These are phyloP conservation scores for Quercus berberidifolia DNA, from an alignment of 306 rosid genomes.

Conservation along the genomic window DNA sequence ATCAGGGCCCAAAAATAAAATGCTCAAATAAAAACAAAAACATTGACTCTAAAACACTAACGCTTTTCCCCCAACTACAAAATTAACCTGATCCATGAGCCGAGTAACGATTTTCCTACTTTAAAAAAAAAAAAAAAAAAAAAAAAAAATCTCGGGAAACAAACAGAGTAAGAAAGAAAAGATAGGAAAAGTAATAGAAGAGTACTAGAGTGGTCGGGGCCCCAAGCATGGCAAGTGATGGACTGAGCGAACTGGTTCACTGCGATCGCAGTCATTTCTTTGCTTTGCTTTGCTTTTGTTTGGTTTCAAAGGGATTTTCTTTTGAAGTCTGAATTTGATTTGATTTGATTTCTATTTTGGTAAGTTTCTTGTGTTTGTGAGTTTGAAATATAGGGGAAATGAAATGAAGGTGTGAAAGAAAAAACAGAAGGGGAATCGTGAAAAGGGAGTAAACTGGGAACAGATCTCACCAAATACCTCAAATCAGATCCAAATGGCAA, in stretches of 20 bases:
- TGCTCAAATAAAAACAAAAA: too few relatives aligned
- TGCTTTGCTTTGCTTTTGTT: neutral
- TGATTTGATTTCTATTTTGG: too few relatives aligned
- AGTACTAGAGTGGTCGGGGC: slow-evolving; percentile 78
- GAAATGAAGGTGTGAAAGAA: too few relatives aligned
- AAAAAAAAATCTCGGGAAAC: neutral
- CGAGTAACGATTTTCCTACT: neutral
- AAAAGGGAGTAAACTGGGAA: neutral
- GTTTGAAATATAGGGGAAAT: too few relatives aligned
- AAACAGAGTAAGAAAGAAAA: slow-evolving; percentile 5
- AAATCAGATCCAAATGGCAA: too few relatives aligned
- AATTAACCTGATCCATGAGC: neutral
- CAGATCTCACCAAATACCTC: too few relatives aligned
- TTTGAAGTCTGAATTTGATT: too few relatives aligned
- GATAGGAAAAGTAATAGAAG: neutral
- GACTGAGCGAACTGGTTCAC: slow-evolving; percentile 75
- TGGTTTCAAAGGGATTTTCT: neutral
- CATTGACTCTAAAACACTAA: too few relatives aligned
- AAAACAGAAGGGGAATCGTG: neutral
- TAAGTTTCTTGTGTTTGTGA: too few relatives aligned
- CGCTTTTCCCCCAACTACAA: neutral
- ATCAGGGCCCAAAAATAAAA: too few relatives aligned
- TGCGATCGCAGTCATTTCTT: slow-evolving; percentile 60
- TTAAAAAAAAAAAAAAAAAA: neutral
- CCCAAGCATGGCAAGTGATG: slow-evolving; percentile 95